phyloP scores from a whole-genome alignment of 176 grass and related monocot species.

The Bolboschoenus planiculmis region DNA sequence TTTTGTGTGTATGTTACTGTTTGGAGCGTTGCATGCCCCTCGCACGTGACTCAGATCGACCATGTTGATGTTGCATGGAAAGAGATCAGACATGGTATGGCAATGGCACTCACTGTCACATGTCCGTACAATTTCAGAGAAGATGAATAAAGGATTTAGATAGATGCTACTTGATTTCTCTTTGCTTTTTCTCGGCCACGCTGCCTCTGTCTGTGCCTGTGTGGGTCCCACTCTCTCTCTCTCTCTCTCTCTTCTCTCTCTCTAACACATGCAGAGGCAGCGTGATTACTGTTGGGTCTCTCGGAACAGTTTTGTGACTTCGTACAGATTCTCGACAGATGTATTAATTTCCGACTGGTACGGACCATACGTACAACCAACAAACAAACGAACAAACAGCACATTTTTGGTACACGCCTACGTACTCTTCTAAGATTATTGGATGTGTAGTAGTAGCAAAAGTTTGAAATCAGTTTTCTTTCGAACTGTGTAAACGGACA shows the following conservation, averaged over 20 bases:
- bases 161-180: background rate
- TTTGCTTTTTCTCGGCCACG: background rate
- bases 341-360: conserved; percentile 3
- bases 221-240: too few relatives aligned
- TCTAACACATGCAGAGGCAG: background rate
- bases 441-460: background rate
- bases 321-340: background rate
- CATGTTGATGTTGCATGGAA: background rate
- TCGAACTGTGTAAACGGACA: too few relatives aligned
- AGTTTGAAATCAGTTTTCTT: too few relatives aligned
- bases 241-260: background rate
- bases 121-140: background rate
- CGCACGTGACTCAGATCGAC: background rate
- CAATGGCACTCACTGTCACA: background rate
- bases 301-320: conserved; percentile 11
- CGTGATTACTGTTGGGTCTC: background rate
- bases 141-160: too few relatives aligned
- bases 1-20: background rate
- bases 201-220: background rate
- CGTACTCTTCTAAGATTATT: background rate
- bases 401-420: background rate
- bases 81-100: background rate
- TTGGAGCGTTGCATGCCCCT: background rate
- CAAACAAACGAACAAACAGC: too few relatives aligned
- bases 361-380: background rate